A percentile compares a stretch with the other conserved stretches of the same genome.
Conservation (phyloP, 2,329 filamentous ascomycete species). For the Aspergillus arachidicola region DNA sequence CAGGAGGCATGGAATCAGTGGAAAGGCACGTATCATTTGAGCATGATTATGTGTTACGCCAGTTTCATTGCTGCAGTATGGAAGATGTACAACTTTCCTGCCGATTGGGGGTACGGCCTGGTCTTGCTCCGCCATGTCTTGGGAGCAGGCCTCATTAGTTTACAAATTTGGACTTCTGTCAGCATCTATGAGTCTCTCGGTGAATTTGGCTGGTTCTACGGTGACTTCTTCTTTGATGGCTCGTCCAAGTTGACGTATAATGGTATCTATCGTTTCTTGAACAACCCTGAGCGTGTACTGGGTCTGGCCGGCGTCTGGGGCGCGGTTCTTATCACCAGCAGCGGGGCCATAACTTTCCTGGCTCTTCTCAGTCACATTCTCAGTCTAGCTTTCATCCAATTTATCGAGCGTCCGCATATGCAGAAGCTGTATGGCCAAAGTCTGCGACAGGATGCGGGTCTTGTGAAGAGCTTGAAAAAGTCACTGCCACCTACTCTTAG, state of each 20-base stretch:
- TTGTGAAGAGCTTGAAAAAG: slow-evolving; percentile 87
- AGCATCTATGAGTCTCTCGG: slow-evolving; percentile 95
- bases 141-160: slow-evolving; percentile 74
- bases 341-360: slow-evolving; percentile 80
- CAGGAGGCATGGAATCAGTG: slow-evolving; percentile 96
- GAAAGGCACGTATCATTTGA: slow-evolving; percentile 94
- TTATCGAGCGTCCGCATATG: slow-evolving; percentile 96
- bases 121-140: slow-evolving; percentile 84
- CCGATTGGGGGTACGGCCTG: slow-evolving; percentile 84
- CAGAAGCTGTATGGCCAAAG: slow-evolving; percentile 91
- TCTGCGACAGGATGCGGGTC: slow-evolving; percentile 81
- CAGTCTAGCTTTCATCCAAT: slow-evolving; percentile 84
- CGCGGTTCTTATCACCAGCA: slow-evolving; percentile 89
- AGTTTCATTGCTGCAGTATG: slow-evolving; percentile 89
- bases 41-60: slow-evolving; percentile 84
- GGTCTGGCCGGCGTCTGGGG: slow-evolving; percentile 96
- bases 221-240: slow-evolving; percentile 96
- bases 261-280: slow-evolving; percentile 96
- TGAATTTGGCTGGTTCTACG: slow-evolving; percentile 99
- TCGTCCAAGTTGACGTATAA: slow-evolving; percentile 88
- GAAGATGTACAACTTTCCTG: slow-evolving; percentile 92
- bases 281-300: slow-evolving; percentile 93
- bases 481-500: slow-evolving; percentile 82
- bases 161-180: slow-evolving; percentile 89
- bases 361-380: slow-evolving; percentile 84